Evolutionary conservation across 805 yeast species (phyloP), one percentile per base, ranked within the genome.

Genomic region (Tetrapisispora namnaoensis): DNA sequence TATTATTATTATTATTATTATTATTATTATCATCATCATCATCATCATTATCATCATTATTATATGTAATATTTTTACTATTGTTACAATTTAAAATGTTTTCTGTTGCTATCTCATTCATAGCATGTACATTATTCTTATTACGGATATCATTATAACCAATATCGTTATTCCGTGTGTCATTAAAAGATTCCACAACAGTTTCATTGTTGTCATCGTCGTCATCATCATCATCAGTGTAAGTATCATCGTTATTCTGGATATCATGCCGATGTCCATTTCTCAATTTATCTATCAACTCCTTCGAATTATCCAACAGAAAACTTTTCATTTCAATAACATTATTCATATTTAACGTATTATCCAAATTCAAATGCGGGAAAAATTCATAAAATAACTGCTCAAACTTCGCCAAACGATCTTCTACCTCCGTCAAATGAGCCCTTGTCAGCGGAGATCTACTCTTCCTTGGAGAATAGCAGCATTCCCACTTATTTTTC

Each of bases 371-470:
- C 41, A 67, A 70, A 37, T 72, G 72, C 4, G 77, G 84, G 7
- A 74, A 53, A 16, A 78, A 53, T 40, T 67, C 72, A 21, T 60
- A 54, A 9, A 80, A 55, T 11, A 79, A 53, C 11, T 57, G 53
- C 58, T 79, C 83, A 49, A 80, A 60, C 37, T 64, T 70, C 35
- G 69, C 63, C 5, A 77, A 76, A 44, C 79, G 65, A 46, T 70
- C 74, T 64, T 87, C 95, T 28, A 87, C 88, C 47, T 76, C 76
- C 16, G 95, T 86, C 54, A 87, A 68, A 67, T 86, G 83, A 4
- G 84, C 87, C 55, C 96, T 70, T 0, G 95, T 87, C 49, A 87
- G 68, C 0, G 95, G 95, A 4, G 91, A 80, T 48, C 95, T 71
- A 34, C 83, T 82, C 1, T 82, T 76, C 51, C 85, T 72, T 16